phyloP scores from a whole-genome alignment of 2,329 filamentous ascomycete species.

The Diplodia mutila region DNA sequence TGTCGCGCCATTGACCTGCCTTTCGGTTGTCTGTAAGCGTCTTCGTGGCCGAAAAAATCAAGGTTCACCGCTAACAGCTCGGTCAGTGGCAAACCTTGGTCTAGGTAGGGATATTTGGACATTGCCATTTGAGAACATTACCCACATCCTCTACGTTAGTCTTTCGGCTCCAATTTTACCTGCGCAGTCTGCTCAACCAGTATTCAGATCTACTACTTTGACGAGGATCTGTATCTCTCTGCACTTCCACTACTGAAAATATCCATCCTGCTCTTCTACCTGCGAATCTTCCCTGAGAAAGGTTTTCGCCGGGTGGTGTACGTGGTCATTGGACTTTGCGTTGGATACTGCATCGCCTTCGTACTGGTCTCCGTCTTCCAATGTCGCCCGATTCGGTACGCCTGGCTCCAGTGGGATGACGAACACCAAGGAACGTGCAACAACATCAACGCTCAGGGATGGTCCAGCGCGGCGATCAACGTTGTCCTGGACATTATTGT shows the following conservation, averaged over 20 bases:
- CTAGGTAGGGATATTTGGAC: slow-evolving; percentile 58
- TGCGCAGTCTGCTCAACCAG: not conserved
- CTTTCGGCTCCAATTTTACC: not conserved
- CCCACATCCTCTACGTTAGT: slow-evolving; percentile 45
- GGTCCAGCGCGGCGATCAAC: slow-evolving; percentile 38
- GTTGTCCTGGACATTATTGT: slow-evolving; percentile 35
- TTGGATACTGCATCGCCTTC: slow-evolving; percentile 33
- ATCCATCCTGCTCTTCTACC: slow-evolving; percentile 41
- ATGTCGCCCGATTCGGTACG: slow-evolving; percentile 31
- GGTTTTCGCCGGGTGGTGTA: slow-evolving; percentile 34
- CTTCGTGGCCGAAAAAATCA: not conserved
- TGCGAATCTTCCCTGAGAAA: slow-evolving; percentile 40
- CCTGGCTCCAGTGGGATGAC: slow-evolving; percentile 36
- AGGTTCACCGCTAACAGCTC: slow-evolving; percentile 12
- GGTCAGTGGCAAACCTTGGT: slow-evolving; percentile 42
- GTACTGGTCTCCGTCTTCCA: slow-evolving; percentile 31
- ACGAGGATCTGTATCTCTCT: slow-evolving; percentile 42
- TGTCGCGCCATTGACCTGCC: slow-evolving; percentile 31
- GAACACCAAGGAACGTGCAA: slow-evolving; percentile 36
- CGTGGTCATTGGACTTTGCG: slow-evolving; percentile 33
- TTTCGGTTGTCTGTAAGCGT: slow-evolving; percentile 28
- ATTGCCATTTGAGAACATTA: slow-evolving; percentile 48
- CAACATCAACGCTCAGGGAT: slow-evolving; percentile 40
- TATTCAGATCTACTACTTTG: slow-evolving; percentile 30
- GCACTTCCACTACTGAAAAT: slow-evolving; percentile 41